These are phyloP conservation scores for Xylariales sp. DNA, from an alignment of 2,329 filamentous ascomycete species.

Conservation along the genomic window DNA sequence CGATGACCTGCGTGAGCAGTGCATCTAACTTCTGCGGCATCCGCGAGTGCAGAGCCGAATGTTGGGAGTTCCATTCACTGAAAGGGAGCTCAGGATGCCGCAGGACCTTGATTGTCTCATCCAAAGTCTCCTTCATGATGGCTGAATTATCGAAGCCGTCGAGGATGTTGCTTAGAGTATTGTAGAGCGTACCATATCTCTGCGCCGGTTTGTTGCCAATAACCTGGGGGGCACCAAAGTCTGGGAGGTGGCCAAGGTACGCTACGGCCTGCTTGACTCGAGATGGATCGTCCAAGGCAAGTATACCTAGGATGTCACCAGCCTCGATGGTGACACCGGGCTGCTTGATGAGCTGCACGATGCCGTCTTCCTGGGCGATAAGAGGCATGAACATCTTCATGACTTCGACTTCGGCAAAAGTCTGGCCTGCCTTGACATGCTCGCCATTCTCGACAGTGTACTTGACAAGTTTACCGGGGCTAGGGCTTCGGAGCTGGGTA, in stretches of 20 bases:
- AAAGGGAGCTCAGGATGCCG: slow-evolving; percentile 88
- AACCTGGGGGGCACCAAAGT: slow-evolving; percentile 79
- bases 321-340: slow-evolving; percentile 96
- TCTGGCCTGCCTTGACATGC: slow-evolving; percentile 86
- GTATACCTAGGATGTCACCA: slow-evolving; percentile 96
- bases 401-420: slow-evolving; percentile 96
- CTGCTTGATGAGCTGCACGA: slow-evolving; percentile 98
- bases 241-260: slow-evolving; percentile 85
- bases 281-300: slow-evolving; percentile 89
- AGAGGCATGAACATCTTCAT: slow-evolving; percentile 99
- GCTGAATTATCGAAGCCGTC: slow-evolving; percentile 95
- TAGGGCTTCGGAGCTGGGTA: slow-evolving; percentile 90
- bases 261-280: slow-evolving; percentile 95
- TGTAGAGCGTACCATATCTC: slow-evolving; percentile 71
- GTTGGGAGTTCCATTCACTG: slow-evolving; percentile 93
- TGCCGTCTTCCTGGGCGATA: slow-evolving; percentile 87
- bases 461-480: slow-evolving; percentile 96
- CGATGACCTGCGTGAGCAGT: slow-evolving; percentile 78
- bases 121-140: slow-evolving; percentile 83
- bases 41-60: slow-evolving; percentile 91
- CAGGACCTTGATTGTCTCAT: slow-evolving; percentile 85
- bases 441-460: slow-evolving; percentile 94
- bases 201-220: slow-evolving; percentile 90
- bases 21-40: slow-evolving; percentile 93
- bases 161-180: slow-evolving; percentile 81